A percentile compares a stretch with the other conserved stretches of the same genome.
phyloP scores from a whole-genome alignment of 2,329 filamentous ascomycete genomes.

The Orbilia ellipsospora region DNA sequence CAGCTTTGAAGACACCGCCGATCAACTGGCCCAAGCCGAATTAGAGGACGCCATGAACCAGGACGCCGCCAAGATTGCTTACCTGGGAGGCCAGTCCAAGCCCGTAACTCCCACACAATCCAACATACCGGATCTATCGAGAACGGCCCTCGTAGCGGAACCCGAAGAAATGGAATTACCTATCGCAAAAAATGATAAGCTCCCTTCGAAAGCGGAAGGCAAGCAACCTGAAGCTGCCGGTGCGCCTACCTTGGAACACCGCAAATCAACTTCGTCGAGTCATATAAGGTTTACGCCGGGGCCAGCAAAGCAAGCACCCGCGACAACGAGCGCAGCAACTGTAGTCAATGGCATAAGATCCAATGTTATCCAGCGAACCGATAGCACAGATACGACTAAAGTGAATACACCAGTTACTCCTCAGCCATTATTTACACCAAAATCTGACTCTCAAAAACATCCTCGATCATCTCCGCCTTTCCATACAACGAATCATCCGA shows the following conservation, averaged over 20 bases:
- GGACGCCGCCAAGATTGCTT: slow-evolving; percentile 53
- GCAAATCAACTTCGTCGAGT: slow-evolving; percentile 31
- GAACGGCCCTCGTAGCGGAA: slow-evolving; percentile 12
- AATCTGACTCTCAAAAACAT: slow-evolving; percentile 41
- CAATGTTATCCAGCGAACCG: slow-evolving; percentile 13
- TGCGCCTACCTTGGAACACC: slow-evolving; percentile 18
- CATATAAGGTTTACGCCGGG: slow-evolving; percentile 43
- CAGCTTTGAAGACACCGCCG: slow-evolving; percentile 51
- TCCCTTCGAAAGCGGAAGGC: slow-evolving; percentile 4
- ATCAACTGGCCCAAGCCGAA: slow-evolving; percentile 52
- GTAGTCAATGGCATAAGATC: slow-evolving; percentile 34
- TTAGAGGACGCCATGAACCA: slow-evolving; percentile 50
- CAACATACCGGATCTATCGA: slow-evolving; percentile 40
- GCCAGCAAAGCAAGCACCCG: slow-evolving; percentile 31
- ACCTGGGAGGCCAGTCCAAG: slow-evolving; percentile 45
- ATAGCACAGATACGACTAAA: slow-evolving; percentile 37
- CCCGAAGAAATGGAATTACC: not conserved
- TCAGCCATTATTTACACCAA: slow-evolving; percentile 37
- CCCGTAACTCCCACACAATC: slow-evolving; percentile 48
- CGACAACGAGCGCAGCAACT: slow-evolving; percentile 16
- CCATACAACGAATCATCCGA: slow-evolving; percentile 49
- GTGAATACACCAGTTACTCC: slow-evolving; percentile 45
- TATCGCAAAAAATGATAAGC: not conserved
- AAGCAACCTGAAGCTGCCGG: slow-evolving; percentile 22
- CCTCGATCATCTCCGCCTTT: slow-evolving; percentile 50